A percentile compares a stretch with the other conserved stretches of the same genome.
phyloP scores from a whole-genome alignment of 805 yeast genomes.

The Candida patagonica region DNA sequence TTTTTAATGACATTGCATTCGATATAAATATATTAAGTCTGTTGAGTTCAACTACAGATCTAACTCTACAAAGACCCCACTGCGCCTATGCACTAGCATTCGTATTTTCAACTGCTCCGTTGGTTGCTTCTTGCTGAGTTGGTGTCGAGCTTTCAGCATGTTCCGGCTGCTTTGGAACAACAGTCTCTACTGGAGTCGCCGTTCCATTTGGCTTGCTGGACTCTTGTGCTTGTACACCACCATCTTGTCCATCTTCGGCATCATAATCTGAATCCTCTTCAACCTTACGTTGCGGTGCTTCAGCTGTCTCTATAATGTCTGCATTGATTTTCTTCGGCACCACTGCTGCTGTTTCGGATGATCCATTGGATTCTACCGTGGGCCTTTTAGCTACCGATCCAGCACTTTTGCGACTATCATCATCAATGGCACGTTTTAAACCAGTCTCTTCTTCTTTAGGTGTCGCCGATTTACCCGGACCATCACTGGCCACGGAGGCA shows the following conservation, averaged over 20 bases:
- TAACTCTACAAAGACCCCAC: too few species aligned
- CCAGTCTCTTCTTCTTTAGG: constrained; percentile 1
- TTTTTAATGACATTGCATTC: too few species aligned
- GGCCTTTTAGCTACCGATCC: neutral
- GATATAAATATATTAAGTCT: too few species aligned
- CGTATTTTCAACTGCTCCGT: neutral
- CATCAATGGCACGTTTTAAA: neutral
- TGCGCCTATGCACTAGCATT: too few species aligned
- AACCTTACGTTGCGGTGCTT: constrained; percentile 29
- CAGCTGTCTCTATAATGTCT: constrained; percentile 6
- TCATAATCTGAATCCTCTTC: constrained; percentile 41
- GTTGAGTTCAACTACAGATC: too few species aligned
- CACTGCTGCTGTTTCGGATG: neutral
- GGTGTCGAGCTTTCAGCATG: neutral
- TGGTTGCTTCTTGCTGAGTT: neutral
- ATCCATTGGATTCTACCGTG: constrained; percentile 1
- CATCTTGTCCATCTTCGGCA: constrained; percentile 20
- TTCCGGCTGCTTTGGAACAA: neutral
- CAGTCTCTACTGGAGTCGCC: neutral
- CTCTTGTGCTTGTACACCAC: neutral
- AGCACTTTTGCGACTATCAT: neutral
- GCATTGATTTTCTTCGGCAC: neutral
- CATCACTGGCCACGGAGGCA: neutral
- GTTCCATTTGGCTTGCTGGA: neutral
- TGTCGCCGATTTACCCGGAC: neutral